phyloP scores from a whole-genome alignment of 2,329 filamentous ascomycete species.

The Curvularia lunata region DNA sequence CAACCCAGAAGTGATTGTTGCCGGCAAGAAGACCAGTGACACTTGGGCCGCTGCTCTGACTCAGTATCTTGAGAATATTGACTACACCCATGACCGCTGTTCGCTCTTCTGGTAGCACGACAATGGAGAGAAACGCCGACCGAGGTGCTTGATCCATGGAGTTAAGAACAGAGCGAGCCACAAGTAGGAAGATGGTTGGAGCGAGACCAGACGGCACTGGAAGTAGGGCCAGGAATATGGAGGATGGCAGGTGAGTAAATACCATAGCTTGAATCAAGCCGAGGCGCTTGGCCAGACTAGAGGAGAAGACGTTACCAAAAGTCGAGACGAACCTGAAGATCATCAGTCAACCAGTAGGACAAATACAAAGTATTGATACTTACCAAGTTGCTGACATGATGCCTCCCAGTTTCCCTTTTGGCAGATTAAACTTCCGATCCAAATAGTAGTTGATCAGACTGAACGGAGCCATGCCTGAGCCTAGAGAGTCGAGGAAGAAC shows the following conservation, averaged over 20 bases:
- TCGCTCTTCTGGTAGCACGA: slow-evolving; percentile 44
- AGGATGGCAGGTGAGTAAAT: slow-evolving; percentile 45
- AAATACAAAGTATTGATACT: neutral
- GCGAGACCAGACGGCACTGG: slow-evolving; percentile 32
- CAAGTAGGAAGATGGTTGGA: slow-evolving; percentile 41
- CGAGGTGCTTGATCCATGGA: slow-evolving; percentile 51
- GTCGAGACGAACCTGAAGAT: slow-evolving; percentile 40
- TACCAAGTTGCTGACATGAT: slow-evolving; percentile 58
- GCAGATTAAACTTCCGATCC: slow-evolving; percentile 62
- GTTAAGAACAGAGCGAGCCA: slow-evolving; percentile 40
- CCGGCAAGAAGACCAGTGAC: slow-evolving; percentile 48
- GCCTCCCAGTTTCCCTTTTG: slow-evolving; percentile 60
- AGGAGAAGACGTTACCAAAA: slow-evolving; percentile 40
- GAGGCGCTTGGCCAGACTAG: slow-evolving; percentile 66
- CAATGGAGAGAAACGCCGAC: slow-evolving; percentile 44
- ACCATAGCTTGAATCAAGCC: slow-evolving; percentile 58
- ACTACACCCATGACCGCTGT: slow-evolving; percentile 51
- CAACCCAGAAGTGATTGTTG: slow-evolving; percentile 45
- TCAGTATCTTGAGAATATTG: slow-evolving; percentile 48
- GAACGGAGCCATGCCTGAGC: slow-evolving; percentile 69
- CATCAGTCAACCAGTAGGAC: neutral
- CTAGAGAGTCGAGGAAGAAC: slow-evolving; percentile 72
- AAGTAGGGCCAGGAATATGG: slow-evolving; percentile 45
- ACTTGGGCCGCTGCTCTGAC: slow-evolving; percentile 44
- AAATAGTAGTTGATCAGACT: slow-evolving; percentile 60